Evolutionary conservation across 208 protist species (phyloP).

Genomic region (Trichomonas vaginalis): DNA sequence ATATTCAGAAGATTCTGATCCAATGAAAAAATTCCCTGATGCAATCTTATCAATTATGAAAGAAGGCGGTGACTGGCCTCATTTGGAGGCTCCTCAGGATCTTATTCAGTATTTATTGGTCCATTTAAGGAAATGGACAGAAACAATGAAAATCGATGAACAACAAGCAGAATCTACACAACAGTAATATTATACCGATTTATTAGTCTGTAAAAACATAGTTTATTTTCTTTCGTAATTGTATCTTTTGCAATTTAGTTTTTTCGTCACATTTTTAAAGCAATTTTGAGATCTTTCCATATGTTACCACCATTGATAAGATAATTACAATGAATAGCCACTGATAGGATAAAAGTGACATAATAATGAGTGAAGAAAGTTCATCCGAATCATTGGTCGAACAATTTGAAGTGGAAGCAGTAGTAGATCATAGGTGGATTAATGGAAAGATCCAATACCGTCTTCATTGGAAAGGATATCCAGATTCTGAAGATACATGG

Average conservation of each 20-base stretch:
- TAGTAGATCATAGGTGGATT: background rate
- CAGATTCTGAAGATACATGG: background rate
- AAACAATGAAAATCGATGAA: background rate
- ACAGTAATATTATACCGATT: too few relatives aligned
- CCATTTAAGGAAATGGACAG: background rate
- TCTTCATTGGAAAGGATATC: background rate
- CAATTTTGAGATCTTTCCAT: too few relatives aligned
- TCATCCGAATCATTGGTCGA: background rate
- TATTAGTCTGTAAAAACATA: too few relatives aligned
- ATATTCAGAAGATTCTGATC: background rate
- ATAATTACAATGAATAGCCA: too few relatives aligned
- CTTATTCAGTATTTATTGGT: background rate
- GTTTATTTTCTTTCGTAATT: too few relatives aligned
- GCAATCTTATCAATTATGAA: background rate
- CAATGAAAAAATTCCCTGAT: background rate
- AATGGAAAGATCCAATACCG: background rate
- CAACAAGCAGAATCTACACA: too few relatives aligned
- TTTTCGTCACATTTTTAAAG: too few relatives aligned
- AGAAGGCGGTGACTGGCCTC: background rate
- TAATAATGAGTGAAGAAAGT: too few relatives aligned
- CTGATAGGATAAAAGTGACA: too few relatives aligned
- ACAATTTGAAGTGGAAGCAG: background rate
- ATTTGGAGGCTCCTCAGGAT: background rate
- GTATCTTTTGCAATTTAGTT: too few relatives aligned
- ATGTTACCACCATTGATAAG: too few relatives aligned